Conservation (phyloP, 2,329 filamentous ascomycete genomes). For the Camillea tinctor region DNA sequence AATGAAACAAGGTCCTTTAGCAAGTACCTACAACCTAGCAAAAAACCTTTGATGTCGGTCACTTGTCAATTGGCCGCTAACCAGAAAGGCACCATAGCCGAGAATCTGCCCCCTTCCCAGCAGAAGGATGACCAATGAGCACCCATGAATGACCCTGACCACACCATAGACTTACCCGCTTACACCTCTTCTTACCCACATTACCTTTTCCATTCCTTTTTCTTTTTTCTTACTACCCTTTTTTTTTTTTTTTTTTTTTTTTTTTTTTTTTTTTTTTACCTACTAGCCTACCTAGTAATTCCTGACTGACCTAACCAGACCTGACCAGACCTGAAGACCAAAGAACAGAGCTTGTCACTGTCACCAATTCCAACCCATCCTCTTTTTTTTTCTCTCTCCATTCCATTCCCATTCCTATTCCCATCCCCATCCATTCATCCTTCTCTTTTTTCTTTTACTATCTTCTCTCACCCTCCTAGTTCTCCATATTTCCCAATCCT, state of each 20-base stretch:
- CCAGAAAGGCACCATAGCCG: not conserved
- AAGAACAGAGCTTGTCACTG: too few relatives aligned
- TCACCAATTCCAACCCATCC: not conserved
- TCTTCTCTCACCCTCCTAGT: constrained; percentile 9
- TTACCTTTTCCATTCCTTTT: too few relatives aligned
- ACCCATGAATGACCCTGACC: too few relatives aligned
- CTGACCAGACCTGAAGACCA: not conserved
- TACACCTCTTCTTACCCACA: too few relatives aligned
- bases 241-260: too few relatives aligned
- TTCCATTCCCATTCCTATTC: not conserved
- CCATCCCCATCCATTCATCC: not conserved
- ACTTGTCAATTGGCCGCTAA: not conserved
- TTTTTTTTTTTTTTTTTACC: too few relatives aligned
- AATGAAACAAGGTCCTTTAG: too few relatives aligned
- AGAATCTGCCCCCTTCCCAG: not conserved
- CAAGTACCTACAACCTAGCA: not conserved
- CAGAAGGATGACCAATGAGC: not conserved
- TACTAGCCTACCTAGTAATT: too few relatives aligned
- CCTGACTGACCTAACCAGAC: not conserved
- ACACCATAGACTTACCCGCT: not conserved
- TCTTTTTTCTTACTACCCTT: too few relatives aligned
- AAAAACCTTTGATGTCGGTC: not conserved
- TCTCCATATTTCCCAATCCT: constrained; percentile 15
- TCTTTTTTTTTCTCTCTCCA: not conserved
- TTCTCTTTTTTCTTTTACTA: constrained; percentile 27